phyloP scores from a whole-genome alignment of 2,329 filamentous ascomycete species.

The Stromatinia cepivora region DNA sequence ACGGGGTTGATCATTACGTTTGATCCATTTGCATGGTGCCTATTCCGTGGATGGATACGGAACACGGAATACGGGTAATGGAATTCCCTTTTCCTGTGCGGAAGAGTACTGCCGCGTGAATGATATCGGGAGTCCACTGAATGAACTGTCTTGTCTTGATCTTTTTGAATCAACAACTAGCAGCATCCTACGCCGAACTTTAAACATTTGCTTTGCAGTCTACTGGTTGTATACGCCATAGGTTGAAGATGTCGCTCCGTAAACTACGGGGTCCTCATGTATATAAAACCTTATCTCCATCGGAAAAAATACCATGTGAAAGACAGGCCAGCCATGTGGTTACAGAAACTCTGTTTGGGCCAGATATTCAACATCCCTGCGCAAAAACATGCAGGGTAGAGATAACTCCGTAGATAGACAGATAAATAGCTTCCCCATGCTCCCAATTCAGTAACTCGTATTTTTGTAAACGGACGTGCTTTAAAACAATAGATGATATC shows the following conservation, averaged over 20 bases:
- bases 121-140: not conserved
- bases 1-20: not conserved
- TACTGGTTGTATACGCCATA: not conserved
- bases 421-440: not conserved
- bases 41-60: not conserved
- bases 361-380: not conserved
- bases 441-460: conserved; percentile 4
- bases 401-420: not conserved
- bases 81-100: conserved; percentile 5
- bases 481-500: not conserved
- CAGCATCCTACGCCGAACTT: not conserved
- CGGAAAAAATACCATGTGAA: conserved; percentile 1
- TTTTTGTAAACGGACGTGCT: not conserved
- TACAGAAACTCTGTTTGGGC: not conserved
- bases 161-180: not conserved
- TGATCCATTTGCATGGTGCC: not conserved
- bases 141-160: not conserved
- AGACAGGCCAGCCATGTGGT: conserved; percentile 13
- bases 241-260: not conserved
- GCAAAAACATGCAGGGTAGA: not conserved
- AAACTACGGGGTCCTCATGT: not conserved
- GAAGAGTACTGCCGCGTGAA: conserved; percentile 4
- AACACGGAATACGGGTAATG: not conserved
- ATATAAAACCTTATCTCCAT: not conserved
- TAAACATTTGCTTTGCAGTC: not conserved